Evolutionary conservation across 208 protist genomes (phyloP).

Genomic region (Vickermania ingenoplastis): DNA sequence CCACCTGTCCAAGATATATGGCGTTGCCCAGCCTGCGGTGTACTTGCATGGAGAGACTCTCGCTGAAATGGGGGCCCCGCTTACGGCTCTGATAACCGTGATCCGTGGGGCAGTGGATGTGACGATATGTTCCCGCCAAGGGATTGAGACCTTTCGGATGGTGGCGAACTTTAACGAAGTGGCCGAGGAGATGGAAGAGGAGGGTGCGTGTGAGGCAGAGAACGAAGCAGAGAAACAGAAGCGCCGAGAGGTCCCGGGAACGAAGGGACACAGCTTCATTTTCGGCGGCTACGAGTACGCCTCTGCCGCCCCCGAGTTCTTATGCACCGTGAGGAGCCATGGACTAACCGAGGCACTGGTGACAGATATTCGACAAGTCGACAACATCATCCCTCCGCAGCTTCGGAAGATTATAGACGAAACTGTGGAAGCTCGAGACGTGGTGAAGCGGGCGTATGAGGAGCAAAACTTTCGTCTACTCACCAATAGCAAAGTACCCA

Average conservation of each 20-base stretch:
- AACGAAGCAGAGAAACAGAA: not conserved
- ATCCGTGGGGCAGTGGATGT: slow-evolving; percentile 58
- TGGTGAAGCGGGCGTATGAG: slow-evolving; percentile 36
- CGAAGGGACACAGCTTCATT: slow-evolving; percentile 23
- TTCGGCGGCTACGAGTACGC: slow-evolving; percentile 78
- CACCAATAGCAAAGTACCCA: slow-evolving; percentile 6
- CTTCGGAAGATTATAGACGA: slow-evolving; percentile 35
- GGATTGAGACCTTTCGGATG: slow-evolving; percentile 6
- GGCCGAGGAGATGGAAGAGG: not conserved
- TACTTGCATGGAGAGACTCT: slow-evolving; percentile 74
- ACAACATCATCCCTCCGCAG: slow-evolving; percentile 34
- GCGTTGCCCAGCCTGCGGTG: slow-evolving; percentile 44
- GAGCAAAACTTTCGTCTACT: slow-evolving; percentile 20
- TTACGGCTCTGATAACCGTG: slow-evolving; percentile 46
- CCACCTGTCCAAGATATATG: slow-evolving; percentile 42
- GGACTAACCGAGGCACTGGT: slow-evolving; percentile 66
- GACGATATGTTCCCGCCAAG: slow-evolving; percentile 14
- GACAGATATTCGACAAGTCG: slow-evolving; percentile 34
- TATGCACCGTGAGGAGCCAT: slow-evolving; percentile 61
- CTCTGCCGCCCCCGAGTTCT: slow-evolving; percentile 46
- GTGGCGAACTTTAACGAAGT: slow-evolving; percentile 7
- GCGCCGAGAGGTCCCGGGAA: not conserved
- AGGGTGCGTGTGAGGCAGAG: not conserved
- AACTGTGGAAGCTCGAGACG: slow-evolving; percentile 33
- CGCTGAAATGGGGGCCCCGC: slow-evolving; percentile 47